Percentiles rank a stretch among this genome's conserved stretches.
Evolutionary conservation across 495 filamentous ascomycete genomes (phyloP).

Genomic region (Chaetomium fimeti): DNA sequence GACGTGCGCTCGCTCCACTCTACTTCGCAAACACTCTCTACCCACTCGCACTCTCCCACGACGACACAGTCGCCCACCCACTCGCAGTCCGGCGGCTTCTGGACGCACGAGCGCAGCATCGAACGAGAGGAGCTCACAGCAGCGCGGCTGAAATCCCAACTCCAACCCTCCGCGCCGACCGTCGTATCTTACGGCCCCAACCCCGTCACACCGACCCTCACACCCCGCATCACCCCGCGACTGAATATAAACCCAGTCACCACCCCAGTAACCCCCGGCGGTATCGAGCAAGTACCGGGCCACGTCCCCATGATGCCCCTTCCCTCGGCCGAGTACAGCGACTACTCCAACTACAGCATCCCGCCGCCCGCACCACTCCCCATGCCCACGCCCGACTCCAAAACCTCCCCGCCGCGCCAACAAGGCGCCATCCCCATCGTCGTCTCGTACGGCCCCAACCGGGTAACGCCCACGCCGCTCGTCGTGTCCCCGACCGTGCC

Average conservation of each 20-base stretch:
- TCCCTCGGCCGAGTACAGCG: slow-evolving; percentile 22
- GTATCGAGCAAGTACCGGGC: slow-evolving; percentile 20
- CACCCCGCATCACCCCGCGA: slow-evolving; percentile 27
- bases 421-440: slow-evolving; percentile 22
- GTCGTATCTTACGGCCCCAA: slow-evolving; percentile 39
- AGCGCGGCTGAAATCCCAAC: slow-evolving; percentile 33
- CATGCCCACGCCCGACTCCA: slow-evolving; percentile 10
- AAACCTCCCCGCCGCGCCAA: slow-evolving; percentile 25
- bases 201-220: slow-evolving; percentile 37
- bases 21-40: slow-evolving; percentile 25
- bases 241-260: slow-evolving; percentile 23
- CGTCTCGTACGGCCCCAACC: slow-evolving; percentile 39
- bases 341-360: slow-evolving; percentile 25
- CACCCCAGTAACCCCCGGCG: slow-evolving; percentile 26
- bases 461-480: slow-evolving; percentile 35
- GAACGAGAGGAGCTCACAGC: slow-evolving; percentile 36
- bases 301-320: slow-evolving; percentile 22
- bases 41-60: slow-evolving; percentile 29
- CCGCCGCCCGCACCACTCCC: slow-evolving; percentile 12
- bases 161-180: slow-evolving; percentile 21
- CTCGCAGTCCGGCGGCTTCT: slow-evolving; percentile 14
- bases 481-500: slow-evolving; percentile 34
- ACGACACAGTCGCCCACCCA: slow-evolving; percentile 27
- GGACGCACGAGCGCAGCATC: slow-evolving; percentile 24
- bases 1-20: slow-evolving; percentile 34